Evolutionary conservation across 129 eudicot genomes (phyloP), one percentile per base, ranked within the genome.

Genomic region (Cynara cardunculus): DNA sequence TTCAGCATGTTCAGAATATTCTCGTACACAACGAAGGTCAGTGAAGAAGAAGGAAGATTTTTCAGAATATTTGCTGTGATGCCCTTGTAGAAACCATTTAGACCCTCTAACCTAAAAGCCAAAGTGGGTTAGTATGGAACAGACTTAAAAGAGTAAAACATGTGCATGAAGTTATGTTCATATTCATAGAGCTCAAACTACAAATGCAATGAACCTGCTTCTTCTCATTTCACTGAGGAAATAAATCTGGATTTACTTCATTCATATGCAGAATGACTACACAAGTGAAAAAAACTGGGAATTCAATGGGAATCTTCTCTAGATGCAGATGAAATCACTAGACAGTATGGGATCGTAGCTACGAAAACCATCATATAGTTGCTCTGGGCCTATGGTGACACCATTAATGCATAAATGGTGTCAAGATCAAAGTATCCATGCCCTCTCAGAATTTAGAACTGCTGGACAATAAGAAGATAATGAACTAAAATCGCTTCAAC

Each of bases 1-100:
- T 88, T 92, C 44, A 95, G 84, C 88, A 88, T 80, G 84, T 89
- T 85, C 18, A 92, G 85, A 37, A 95, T 93, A 87, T 89, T 90
- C 85, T 95, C 99, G 25, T 95, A 95, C 32, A 90, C 99, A 34
- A 94, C 87, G 73, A 94, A 92, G 19, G 99, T 95, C 25, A 95
- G 75, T 35, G 99, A 92, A 76, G 99, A 96, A 12, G 99, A 93
- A 41, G 99, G 99, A 81, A 87, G 93, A 88, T 91, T 95, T 83
- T 95, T 95, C 85, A 94, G 79, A 74, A 94, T 78, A 82, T 90
- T 94, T 67, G 99, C 96, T 56, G 99, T 94, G 26, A 94, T 89
- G 30, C 99, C 99, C 81, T 80, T 91, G 88, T 95, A 95, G 82
- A 95, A 95, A 71, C 99, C 99, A 59, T 89, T 86, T 22, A 90